Percentiles rank a stretch among this genome's conserved stretches.
These are phyloP conservation scores for Cryptosporidium viatorum DNA, from an alignment of 169 alveolate genomes.

Conservation along the genomic window DNA sequence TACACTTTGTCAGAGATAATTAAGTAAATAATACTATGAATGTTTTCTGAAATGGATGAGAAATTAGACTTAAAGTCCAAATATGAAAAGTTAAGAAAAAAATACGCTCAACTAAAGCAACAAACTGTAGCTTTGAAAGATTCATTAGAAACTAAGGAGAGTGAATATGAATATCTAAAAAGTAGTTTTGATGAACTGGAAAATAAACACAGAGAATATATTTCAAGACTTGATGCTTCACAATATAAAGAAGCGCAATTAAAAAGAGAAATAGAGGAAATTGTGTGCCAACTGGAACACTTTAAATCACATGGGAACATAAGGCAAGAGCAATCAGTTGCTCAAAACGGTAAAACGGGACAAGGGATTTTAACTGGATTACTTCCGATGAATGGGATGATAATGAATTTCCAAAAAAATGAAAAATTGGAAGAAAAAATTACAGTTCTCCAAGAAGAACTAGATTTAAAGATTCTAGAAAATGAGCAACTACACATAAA, in stretches of 20 bases:
- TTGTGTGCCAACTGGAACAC: slow-evolving; percentile 33
- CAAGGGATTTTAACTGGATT: slow-evolving; percentile 56
- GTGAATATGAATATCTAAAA: background rate
- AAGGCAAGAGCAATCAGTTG: background rate
- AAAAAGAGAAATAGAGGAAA: slow-evolving; percentile 56
- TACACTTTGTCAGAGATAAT: background rate
- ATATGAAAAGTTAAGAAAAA: slow-evolving; percentile 61
- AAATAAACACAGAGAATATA: slow-evolving; percentile 2
- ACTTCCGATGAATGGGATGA: slow-evolving; percentile 32
- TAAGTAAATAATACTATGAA: background rate
- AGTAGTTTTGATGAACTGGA: slow-evolving; percentile 9
- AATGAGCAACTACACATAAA: slow-evolving; percentile 76
- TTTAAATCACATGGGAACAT: background rate
- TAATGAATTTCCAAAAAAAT: slow-evolving; percentile 44
- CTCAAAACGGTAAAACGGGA: background rate
- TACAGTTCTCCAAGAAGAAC: slow-evolving; percentile 76
- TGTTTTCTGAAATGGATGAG: slow-evolving; percentile 46
- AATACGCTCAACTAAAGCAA: slow-evolving; percentile 30
- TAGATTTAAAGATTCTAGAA: slow-evolving; percentile 69
- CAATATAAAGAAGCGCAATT: slow-evolving; percentile 58
- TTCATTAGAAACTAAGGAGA: background rate
- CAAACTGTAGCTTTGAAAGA: slow-evolving; percentile 38
- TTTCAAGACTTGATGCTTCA: slow-evolving; percentile 33
- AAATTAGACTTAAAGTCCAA: slow-evolving; percentile 53
- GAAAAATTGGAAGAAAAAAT: slow-evolving; percentile 64